Conservation (phyloP, 768 basidiomycete species). For the Rhodotorula babjevae region DNA sequence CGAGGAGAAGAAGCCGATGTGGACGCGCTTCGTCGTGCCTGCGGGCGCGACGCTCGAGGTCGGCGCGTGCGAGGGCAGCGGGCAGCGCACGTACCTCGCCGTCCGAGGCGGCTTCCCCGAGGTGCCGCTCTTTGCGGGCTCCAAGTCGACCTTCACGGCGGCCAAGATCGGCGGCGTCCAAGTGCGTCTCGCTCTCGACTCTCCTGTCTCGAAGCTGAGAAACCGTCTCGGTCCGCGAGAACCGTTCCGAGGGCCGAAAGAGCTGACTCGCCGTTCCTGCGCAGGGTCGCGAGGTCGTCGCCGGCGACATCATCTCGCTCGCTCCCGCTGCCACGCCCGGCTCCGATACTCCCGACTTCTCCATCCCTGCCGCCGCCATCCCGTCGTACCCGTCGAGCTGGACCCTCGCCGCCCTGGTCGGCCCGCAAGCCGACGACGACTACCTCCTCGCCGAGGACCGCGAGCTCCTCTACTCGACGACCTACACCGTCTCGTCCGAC, state of each 20-base stretch:
- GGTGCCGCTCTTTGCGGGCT: constrained; percentile 54
- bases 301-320: constrained; percentile 56
- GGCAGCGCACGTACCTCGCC: constrained; percentile 58
- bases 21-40: constrained; percentile 55
- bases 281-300: constrained; percentile 56
- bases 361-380: constrained; percentile 22
- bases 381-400: constrained; percentile 54
- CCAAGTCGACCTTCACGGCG: constrained; percentile 55
- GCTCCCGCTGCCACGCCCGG: constrained; percentile 43
- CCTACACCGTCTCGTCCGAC: constrained; percentile 57
- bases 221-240: no score
- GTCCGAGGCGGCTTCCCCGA: constrained; percentile 61
- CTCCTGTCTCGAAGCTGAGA: no score
- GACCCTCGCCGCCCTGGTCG: constrained; percentile 57
- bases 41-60: constrained; percentile 52
- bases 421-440: constrained; percentile 61
- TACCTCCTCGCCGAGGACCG: constrained; percentile 57
- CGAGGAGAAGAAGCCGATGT: constrained; percentile 50
- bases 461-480: constrained; percentile 54
- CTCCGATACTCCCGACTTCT: constrained; percentile 42
- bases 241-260: fast-evolving
- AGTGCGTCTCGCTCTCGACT: not conserved
- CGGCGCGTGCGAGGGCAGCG: constrained; percentile 46
- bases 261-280: not conserved
- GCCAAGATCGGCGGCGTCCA: constrained; percentile 27